Percentiles rank a stretch among this genome's conserved stretches.
Evolutionary conservation across 768 basidiomycete genomes (phyloP).

Genomic region (Candolleomyces efflorescens): DNA sequence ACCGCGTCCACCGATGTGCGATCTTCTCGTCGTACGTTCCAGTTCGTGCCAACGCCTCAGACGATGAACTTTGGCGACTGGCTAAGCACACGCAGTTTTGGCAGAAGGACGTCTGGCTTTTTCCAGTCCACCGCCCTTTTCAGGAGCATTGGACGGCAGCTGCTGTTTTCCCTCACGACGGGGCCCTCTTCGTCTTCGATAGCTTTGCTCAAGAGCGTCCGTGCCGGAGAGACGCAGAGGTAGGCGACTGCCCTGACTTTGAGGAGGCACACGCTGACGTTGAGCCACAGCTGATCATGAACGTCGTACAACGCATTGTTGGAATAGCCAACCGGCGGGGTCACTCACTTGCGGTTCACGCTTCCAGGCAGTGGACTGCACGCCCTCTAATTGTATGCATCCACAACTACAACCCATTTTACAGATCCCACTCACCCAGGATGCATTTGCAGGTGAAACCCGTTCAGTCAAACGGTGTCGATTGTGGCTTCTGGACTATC

Average conservation of each 20-base stretch:
- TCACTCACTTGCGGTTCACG: too few species aligned
- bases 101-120: background rate
- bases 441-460: background rate
- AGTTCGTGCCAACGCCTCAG: too few species aligned
- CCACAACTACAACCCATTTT: too few species aligned
- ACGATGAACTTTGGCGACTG: background rate
- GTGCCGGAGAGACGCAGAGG: background rate
- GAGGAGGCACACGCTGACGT: background rate
- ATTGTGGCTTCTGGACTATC: background rate
- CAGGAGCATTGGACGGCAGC: background rate
- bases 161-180: background rate
- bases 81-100: background rate
- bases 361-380: too few species aligned
- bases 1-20: background rate
- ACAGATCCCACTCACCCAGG: background rate
- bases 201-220: background rate
- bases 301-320: too few species aligned
- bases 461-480: background rate
- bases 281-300: background rate
- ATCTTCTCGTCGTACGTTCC: background rate
- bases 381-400: too few species aligned
- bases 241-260: background rate
- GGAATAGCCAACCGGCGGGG: too few species aligned
- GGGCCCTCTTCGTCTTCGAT: background rate
- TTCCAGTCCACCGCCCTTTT: background rate